A percentile compares a stretch with the other conserved stretches of the same genome.
Conservation (phyloP, 1,284 basidiomycete species). For the Pisolithus thermaeus region DNA sequence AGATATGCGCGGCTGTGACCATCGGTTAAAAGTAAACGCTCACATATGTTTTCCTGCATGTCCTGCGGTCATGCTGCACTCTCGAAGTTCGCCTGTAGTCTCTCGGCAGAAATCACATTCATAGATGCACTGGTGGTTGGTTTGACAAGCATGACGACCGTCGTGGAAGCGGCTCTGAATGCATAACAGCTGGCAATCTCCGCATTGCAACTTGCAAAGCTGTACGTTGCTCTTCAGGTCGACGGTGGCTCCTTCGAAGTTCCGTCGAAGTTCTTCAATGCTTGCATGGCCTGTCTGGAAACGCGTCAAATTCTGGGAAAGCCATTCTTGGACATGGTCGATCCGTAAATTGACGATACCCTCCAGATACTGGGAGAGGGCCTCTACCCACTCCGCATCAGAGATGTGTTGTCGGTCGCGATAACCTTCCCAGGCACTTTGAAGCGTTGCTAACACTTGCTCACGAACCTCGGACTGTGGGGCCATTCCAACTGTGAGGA, state of each 20-base stretch:
- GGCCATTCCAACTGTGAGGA: conserved; percentile 15
- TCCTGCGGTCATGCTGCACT: conserved; percentile 41
- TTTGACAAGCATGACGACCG: conserved; percentile 40
- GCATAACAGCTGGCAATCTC: conserved; percentile 41
- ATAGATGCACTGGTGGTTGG: conserved; percentile 37
- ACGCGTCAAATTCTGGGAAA: conserved; percentile 36
- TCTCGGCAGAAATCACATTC: conserved; percentile 34
- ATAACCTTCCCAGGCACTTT: conserved; percentile 26
- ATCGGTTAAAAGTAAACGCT: conserved; percentile 7
- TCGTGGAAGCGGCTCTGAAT: conserved; percentile 38
- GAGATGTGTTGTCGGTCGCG: conserved; percentile 22
- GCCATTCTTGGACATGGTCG: conserved; percentile 42
- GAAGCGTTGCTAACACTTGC: conserved; percentile 18
- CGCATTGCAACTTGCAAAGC: conserved; percentile 42
- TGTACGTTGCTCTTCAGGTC: conserved; percentile 39
- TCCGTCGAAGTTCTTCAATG: conserved; percentile 36
- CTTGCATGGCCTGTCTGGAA: conserved; percentile 38
- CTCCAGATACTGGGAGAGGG: conserved; percentile 30
- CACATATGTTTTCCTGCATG: conserved; percentile 46
- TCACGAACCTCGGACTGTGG: conserved; percentile 19
- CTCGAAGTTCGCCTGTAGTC: conserved; percentile 22
- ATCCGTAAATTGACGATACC: conserved; percentile 32
- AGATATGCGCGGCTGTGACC: neutral
- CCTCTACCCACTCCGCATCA: conserved; percentile 35
- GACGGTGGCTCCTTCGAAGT: conserved; percentile 32